Base-by-base conservation (phyloP, 805 yeast species). In the Wickerhamomyces pijperi region DNA sequence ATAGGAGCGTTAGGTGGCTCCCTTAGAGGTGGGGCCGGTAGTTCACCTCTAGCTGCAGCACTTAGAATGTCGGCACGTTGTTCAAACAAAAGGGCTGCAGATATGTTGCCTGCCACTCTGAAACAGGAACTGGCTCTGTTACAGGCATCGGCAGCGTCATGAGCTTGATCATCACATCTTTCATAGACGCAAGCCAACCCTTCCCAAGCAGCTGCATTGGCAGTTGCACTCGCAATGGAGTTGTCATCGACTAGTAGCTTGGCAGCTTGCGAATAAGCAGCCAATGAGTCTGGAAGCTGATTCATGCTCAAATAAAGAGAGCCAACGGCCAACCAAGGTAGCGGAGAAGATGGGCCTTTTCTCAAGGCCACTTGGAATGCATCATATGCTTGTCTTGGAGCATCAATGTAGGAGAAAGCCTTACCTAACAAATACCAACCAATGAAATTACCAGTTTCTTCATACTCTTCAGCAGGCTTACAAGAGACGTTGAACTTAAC, bases 291-390 rank as follows among this genome's bases (percentile, higher is more conserved):
- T 3, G 76, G 71, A 19, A 78, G 53, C 54, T 78, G 85, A 35
- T 72, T 72, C 46, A 76, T 59, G 44, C 68, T 68, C 40, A 78
- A 55, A 48, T 78, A 78, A 36, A 79, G 59, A 12, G 73, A 66
- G 3, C 83, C 87, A 21, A 78, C 75, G 0, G 79, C 75, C 28
- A 78, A 57, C 87, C 85, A 78, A 3, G 80, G 71, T 37, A 75
- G 59, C n/a, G 82, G 75, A 13, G 69, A 66, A 14, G 60, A 56
- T 16, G 75, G 68, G 0, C 76, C 74, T 34, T 72, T 65, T 44
- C 71, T 60, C 39, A 75, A 56, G 2, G 81, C 74, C 35, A 68
- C 59, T 48, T 76, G 80, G 41, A 70, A 66, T 13, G 72, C 64
- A 42, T 72, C 76, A 51, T 75, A 75, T 2, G 81, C 75, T 29